phyloP scores from a whole-genome alignment of 768 basidiomycete species.

The Daedaleopsis sinensis region DNA sequence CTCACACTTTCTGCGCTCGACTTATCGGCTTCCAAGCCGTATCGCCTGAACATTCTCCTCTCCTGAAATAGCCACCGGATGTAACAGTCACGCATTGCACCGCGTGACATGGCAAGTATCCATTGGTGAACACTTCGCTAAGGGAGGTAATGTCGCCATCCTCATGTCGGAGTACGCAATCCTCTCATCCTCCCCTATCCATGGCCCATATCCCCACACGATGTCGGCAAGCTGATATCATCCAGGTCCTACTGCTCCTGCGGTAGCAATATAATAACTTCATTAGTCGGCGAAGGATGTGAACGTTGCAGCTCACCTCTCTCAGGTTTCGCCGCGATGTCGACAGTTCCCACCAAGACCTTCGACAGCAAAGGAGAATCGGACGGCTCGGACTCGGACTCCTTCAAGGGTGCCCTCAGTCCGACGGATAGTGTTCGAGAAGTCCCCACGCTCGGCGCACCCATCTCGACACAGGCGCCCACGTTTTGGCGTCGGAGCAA shows the following conservation, averaged over 20 bases:
- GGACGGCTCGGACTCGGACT: constrained; percentile 14
- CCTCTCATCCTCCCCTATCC: constrained; percentile 18
- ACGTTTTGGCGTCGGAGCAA: constrained; percentile 36
- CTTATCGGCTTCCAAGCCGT: too few relatives aligned
- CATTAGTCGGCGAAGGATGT: not conserved
- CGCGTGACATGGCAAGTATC: constrained; percentile 11
- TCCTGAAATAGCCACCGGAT: constrained; percentile 8
- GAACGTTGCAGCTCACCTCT: constrained; percentile 10
- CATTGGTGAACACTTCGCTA: constrained; percentile 8
- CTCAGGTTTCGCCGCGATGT: constrained; percentile 13
- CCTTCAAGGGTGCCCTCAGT: constrained; percentile 21
- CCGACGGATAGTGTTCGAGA: constrained; percentile 21
- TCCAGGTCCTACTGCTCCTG: constrained; percentile 5
- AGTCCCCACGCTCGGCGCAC: constrained; percentile 27
- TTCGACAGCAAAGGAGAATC: constrained; percentile 2
- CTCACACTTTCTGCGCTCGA: constrained; percentile 2
- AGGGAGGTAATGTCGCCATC: constrained; percentile 31
- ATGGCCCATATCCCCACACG: constrained; percentile 16
- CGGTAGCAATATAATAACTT: constrained; percentile 8
- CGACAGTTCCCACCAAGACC: constrained; percentile 21
- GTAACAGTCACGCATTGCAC: constrained; percentile 8
- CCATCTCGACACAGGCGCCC: constrained; percentile 27
- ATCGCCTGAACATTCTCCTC: constrained; percentile 5
- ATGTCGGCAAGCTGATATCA: constrained; percentile 22
- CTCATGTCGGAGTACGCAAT: constrained; percentile 28